A percentile compares a stretch with the other conserved stretches of the same genome.
Conservation (phyloP, 2,329 filamentous ascomycete genomes). For the Fusarium sp. region DNA sequence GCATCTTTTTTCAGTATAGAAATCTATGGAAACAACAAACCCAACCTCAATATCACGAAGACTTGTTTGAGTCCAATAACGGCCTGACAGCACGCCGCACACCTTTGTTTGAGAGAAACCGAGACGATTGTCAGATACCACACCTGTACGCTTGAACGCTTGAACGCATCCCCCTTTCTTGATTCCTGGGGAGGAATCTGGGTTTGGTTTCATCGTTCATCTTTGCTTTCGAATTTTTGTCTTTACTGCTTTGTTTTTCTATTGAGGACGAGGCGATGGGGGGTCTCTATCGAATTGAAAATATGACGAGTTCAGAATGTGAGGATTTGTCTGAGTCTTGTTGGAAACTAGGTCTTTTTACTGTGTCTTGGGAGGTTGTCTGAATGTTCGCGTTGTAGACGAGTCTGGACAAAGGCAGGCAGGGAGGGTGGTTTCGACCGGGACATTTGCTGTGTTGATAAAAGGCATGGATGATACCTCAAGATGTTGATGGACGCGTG, state of each 20-base stretch:
- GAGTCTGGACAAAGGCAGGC: slow-evolving; percentile 11
- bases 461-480: slow-evolving; percentile 35
- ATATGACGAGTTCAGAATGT: neutral
- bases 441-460: slow-evolving; percentile 4
- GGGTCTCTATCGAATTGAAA: slow-evolving; percentile 14
- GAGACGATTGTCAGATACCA: slow-evolving; percentile 48
- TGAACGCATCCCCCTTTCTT: slow-evolving; percentile 8
- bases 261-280: neutral
- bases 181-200: slow-evolving; percentile 14
- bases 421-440: neutral
- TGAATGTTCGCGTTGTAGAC: slow-evolving; percentile 5
- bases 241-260: slow-evolving; percentile 15
- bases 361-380: slow-evolving; percentile 13
- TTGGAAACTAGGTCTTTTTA: neutral
- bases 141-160: slow-evolving; percentile 35
- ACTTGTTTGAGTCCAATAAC: slow-evolving; percentile 40
- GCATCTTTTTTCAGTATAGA: slow-evolving; percentile 41
- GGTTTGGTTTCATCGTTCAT: slow-evolving; percentile 14
- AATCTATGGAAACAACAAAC: slow-evolving; percentile 35
- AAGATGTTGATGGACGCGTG: slow-evolving; percentile 17
- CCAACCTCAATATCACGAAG: slow-evolving; percentile 34
- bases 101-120: slow-evolving; percentile 29
- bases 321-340: slow-evolving; percentile 4
- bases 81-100: slow-evolving; percentile 27
- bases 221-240: slow-evolving; percentile 19